Percentiles rank a stretch among this genome's conserved stretches.
Evolutionary conservation across 2,329 filamentous ascomycete species (phyloP).

Genomic region (Diaporthe capsici): DNA sequence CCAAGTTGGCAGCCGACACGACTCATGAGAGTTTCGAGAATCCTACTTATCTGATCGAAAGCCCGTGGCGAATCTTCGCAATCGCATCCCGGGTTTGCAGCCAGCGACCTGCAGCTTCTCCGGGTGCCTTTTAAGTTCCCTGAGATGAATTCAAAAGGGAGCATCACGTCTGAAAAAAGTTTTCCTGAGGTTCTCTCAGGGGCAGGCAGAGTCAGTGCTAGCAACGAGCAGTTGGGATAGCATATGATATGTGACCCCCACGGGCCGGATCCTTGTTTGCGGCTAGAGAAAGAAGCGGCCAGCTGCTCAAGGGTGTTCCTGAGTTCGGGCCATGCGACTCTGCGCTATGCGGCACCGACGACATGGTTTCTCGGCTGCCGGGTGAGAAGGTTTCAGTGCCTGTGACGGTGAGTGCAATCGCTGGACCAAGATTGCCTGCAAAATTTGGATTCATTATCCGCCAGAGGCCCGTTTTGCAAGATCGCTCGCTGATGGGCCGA

Average conservation of each 20-base stretch:
- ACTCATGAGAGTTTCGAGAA: constrained; percentile 26
- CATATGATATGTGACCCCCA: constrained; percentile 40
- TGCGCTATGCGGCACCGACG: constrained; percentile 10
- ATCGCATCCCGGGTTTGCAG: background rate
- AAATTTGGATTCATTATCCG: background rate
- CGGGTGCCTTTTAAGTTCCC: background rate
- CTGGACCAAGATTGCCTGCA: background rate
- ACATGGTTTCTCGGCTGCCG: constrained; percentile 24
- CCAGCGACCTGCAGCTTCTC: constrained; percentile 9
- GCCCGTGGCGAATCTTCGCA: constrained; percentile 8
- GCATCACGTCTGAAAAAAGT: background rate
- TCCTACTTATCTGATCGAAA: constrained; percentile 15
- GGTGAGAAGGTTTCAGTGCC: constrained; percentile 11
- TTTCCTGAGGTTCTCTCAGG: background rate
- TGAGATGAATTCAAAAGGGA: constrained; percentile 3
- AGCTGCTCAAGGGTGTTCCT: constrained; percentile 32
- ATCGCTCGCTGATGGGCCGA: constrained; percentile 5
- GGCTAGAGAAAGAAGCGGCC: constrained; percentile 40
- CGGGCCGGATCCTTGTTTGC: constrained; percentile 38
- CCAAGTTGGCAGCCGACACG: constrained; percentile 35
- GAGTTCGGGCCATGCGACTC: constrained; percentile 21
- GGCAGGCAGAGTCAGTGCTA: constrained; percentile 20
- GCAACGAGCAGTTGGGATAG: background rate
- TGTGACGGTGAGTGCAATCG: background rate
- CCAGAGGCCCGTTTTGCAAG: background rate